Percentiles rank a stretch among this genome's conserved stretches.
phyloP scores from a whole-genome alignment of 2,329 filamentous ascomycete genomes.

The Pezicula neosporulosa region DNA sequence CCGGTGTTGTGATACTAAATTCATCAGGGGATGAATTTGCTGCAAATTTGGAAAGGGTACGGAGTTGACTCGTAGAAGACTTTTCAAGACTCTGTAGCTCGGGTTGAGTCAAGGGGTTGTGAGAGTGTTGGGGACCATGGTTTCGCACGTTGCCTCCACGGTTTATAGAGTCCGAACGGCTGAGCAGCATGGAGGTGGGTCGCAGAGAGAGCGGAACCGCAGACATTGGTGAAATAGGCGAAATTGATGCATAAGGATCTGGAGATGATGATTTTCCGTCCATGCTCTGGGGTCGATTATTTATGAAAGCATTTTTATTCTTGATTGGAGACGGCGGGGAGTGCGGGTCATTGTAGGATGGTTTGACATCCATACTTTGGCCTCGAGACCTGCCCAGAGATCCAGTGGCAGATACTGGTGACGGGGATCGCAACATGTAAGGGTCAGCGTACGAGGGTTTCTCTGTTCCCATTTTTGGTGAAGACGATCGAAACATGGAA shows the following conservation, averaged over 20 bases:
- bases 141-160: slow-evolving; percentile 13
- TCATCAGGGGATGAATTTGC: slow-evolving; percentile 73
- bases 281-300: too few relatives aligned
- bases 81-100: slow-evolving; percentile 81
- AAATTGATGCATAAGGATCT: too few relatives aligned
- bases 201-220: slow-evolving; percentile 8
- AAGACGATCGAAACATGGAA: too few relatives aligned
- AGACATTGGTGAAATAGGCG: slow-evolving; percentile 4
- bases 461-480: slow-evolving; percentile 14
- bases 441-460: too few relatives aligned
- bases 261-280: too few relatives aligned
- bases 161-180: slow-evolving; percentile 50
- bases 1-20: slow-evolving; percentile 72
- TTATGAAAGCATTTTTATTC: too few relatives aligned
- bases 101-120: slow-evolving; percentile 54
- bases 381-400: not conserved
- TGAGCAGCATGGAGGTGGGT: slow-evolving; percentile 58
- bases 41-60: slow-evolving; percentile 80
- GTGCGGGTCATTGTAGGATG: slow-evolving; percentile 13
- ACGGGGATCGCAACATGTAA: too few relatives aligned
- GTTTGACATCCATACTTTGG: slow-evolving; percentile 6
- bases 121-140: slow-evolving; percentile 27
- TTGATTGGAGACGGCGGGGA: too few relatives aligned
- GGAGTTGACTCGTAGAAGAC: slow-evolving; percentile 85
- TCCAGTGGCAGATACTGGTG: too few relatives aligned